Evolutionary conservation across 148 eudicot genomes (phyloP), one percentile per base, ranked within the genome.

Genomic region (Euryodendron excelsum): DNA sequence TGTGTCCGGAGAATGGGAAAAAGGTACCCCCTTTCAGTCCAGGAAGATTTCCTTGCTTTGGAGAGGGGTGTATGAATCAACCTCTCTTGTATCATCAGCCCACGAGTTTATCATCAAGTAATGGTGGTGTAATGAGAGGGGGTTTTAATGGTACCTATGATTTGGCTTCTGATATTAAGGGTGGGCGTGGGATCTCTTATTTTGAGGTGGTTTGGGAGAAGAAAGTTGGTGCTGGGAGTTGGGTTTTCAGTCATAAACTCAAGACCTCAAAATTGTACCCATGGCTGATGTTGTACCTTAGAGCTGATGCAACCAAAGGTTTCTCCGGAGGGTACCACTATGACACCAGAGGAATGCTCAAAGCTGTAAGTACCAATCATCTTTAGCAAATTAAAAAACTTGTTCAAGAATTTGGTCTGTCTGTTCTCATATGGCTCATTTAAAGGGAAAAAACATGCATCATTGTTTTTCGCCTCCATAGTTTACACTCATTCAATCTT

Each of bases 41-140:
- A 1, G 88, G 89, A 17, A 81, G 90, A 28, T 93, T 93, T 59
- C 97, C 94, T 17, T 93, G 97, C 72, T 89, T 87, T 60, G 97
- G 97, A 41, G 73, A 78, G 5, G 94, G 93, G 47, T 93, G 97
- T 78, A 93, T 93, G 97, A 91, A 93, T 53, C 97, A 93, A 74
- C 97, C 97, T 13, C 25, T 78, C 1, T 74, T 91, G 50, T 39
- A 83, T 66, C 97, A 92, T 71, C 78, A 81, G 13, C 86, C 79
- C 17, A 92, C 97, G 2, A 63, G 62, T 27, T 58, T 86, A 48
- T 59, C 77, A 6, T 78, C 79, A 5, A 73, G 31, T 18, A 34
- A 79, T 66, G 87, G 69, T 69, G 88, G 72, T 6, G 78, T 73
- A 0, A 78, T 89, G 89, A 87, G 69, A 37, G 94, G 94, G 0